Base-by-base conservation (phyloP, 352 stramenopile species). In the Phytophthora quininea region DNA sequence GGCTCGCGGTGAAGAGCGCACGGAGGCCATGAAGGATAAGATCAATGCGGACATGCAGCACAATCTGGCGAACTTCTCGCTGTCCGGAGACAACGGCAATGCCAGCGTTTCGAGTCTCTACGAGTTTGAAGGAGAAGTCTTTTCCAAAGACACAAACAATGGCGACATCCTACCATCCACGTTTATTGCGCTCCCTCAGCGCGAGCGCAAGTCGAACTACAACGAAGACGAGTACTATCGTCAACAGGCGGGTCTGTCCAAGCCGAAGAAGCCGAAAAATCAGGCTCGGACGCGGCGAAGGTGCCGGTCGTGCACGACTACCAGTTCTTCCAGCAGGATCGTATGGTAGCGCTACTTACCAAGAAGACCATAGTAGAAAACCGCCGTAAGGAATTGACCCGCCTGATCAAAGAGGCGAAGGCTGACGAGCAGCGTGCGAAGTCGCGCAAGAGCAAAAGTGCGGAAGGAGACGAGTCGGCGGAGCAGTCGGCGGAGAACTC, bases 211-310 rank as follows among this genome's bases (percentile, higher is more conserved):
- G 74, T 90, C 82, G 12, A 97, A 96, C 77, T 97, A 99, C 84
- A 98, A 99, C 72, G 95, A 98, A 54, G 97, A 98, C 69, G 95
- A 98, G 79, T 99, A 99, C 71, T 99, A 98, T 67, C 89, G 93
- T 37, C 84, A 96, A 54, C 85, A 95, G 40, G 85, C 86, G 1
- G 88, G 88, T 1, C 72, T 94, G 33, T 79, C 82, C 38, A 96
- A 96, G 71, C 62, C 84, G 1, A 95, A 95, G 67, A 96, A 96
- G 58, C 81, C 96, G 0, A 97, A 97, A 84, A 96, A 88, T 69
- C 81, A 79, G 68, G 93, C 83, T 79, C 84, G 69, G 69, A 98
- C 69, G 67, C 97, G 49, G 88, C 91, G 30, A 97, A 96, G 67
- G 85, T 96, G 37, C 87, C 93, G 0, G 79, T 91, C 31, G 91